Base-by-base conservation (phyloP, 2,329 filamentous ascomycete species). In the Claviceps purpurea region DNA sequence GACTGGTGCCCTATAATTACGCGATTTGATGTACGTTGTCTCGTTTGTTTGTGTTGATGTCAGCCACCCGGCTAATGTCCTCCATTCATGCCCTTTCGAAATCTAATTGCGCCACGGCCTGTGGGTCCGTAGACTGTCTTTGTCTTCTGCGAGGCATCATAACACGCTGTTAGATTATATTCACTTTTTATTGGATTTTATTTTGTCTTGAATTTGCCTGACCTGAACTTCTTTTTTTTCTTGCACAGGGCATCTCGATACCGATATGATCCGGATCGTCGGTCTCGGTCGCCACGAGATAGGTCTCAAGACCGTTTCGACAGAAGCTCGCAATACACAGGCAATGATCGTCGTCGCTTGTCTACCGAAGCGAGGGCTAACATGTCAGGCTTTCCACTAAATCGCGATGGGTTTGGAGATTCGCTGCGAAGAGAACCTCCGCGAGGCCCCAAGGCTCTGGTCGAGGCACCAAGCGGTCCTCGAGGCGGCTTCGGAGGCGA, bases 381-480 rank as follows among this genome's bases (percentile, higher is more conserved):
- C 61, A 73, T 74, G 52, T 73, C 77, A 30, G 70, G 73, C n/a
- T 87, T 87, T 55, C 77, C 76, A 58, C 67, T 76, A 1, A 77
- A 75, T 58, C 74, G 82, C 57, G 79, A 83, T 57, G 65, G 62
- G 13, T 82, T 81, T 56, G 73, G 75, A 51, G 78, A 81, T 59
- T 63, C 75, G 58, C 57, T 76, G 64, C 65, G 72, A 34, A 77
- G 84, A 57, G 87, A 94, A 56, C 84, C 87, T 2, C 89, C 89
- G 3, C 78, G 89, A 52, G 89, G 87, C 0, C 89, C 89, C 11
- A 89, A 90, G 66, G 87, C 86, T 4, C 71, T 89, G 53, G 77
- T 85, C 54, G 87, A 91, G 55, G 70, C 79, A 34, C 77, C 80
- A n/a, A 79, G 76, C 56, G 82, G 81, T 34, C 84, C 82, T 14